Evolutionary conservation across 345 rosid genomes (phyloP).

Genomic region (Aquilaria malaccensis): DNA sequence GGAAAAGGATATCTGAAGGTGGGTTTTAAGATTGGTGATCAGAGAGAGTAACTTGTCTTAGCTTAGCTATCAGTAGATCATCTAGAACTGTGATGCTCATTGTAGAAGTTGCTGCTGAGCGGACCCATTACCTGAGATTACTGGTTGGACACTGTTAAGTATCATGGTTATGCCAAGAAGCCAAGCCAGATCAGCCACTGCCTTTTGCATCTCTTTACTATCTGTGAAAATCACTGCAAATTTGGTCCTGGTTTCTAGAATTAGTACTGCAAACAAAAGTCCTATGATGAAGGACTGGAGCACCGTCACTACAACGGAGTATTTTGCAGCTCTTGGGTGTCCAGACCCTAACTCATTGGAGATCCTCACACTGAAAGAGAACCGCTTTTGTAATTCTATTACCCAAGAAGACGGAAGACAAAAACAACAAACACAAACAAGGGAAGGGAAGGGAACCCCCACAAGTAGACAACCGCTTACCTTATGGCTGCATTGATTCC

Average conservation of each 20-base stretch:
- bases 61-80: no score
- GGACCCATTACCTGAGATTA: slow-evolving; percentile 56
- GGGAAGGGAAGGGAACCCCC: not conserved
- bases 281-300: slow-evolving; percentile 66
- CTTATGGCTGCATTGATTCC: slow-evolving; percentile 93
- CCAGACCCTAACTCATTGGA: slow-evolving; percentile 90
- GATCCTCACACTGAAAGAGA: slow-evolving; percentile 53
- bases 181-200: slow-evolving; percentile 57
- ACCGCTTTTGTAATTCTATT: not conserved
- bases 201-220: slow-evolving; percentile 46
- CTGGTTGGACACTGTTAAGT: slow-evolving; percentile 80
- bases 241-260: slow-evolving; percentile 45
- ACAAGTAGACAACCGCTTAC: slow-evolving; percentile 18
- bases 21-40: no score
- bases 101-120: no score
- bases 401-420: not conserved
- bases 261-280: slow-evolving; percentile 33
- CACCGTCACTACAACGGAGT: slow-evolving; percentile 55
- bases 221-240: slow-evolving; percentile 67
- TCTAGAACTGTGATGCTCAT: no score
- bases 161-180: slow-evolving; percentile 80
- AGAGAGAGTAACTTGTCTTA: no score
- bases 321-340: slow-evolving; percentile 85
- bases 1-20: no score
- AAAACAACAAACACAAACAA: not conserved